A percentile compares a stretch with the other conserved stretches of the same genome.
phyloP scores from a whole-genome alignment of 2,329 filamentous ascomycete species.

The Talaromyces piceae region DNA sequence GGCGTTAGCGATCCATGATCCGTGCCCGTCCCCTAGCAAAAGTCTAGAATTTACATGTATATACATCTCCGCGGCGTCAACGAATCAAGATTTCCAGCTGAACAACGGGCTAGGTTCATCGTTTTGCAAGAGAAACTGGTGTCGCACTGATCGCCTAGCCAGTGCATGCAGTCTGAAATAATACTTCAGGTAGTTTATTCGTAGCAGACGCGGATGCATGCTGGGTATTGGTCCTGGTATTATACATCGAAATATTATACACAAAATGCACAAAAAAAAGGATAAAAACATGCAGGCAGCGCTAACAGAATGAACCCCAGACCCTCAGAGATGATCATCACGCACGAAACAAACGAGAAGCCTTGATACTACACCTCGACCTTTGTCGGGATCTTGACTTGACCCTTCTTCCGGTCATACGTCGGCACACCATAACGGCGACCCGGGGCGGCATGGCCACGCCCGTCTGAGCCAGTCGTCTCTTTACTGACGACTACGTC shows the following conservation, averaged over 20 bases:
- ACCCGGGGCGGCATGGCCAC: conserved; percentile 47
- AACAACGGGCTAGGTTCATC: no score
- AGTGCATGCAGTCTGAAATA: not conserved
- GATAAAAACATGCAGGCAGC: not conserved
- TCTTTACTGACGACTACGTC: conserved; percentile 48
- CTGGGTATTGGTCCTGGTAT: not conserved
- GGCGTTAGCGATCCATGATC: no score
- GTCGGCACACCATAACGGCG: conserved; percentile 56
- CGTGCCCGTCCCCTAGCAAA: no score
- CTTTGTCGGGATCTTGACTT: conserved; percentile 55
- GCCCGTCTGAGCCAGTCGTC: conserved; percentile 48
- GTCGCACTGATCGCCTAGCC: not conserved
- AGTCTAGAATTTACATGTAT: no score
- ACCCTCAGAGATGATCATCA: not conserved
- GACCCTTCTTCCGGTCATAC: conserved; percentile 55
- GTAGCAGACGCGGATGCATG: not conserved
- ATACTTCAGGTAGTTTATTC: no score
- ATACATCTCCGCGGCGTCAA: no score
- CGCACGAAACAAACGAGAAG: not conserved
- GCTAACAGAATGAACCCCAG: not conserved
- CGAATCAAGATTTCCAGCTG: no score
- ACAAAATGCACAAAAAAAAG: not conserved
- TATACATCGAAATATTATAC: conserved; percentile 1
- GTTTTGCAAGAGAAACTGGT: no score
- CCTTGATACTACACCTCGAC: conserved; percentile 43